phyloP scores from a whole-genome alignment of 2,329 filamentous ascomycete genomes.

The Atkinsonella hypoxylon region DNA sequence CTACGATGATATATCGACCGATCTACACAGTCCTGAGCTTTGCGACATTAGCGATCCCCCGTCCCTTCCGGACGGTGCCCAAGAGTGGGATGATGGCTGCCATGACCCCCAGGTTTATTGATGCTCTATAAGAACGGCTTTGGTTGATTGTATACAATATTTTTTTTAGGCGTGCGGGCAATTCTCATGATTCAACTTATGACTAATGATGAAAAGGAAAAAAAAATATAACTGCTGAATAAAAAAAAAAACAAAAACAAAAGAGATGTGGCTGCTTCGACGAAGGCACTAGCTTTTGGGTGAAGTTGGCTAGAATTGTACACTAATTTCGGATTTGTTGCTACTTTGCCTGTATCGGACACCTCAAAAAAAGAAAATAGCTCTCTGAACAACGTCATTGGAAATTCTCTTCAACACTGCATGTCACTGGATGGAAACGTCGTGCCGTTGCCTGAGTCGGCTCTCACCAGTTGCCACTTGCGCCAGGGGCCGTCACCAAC shows the following conservation, averaged over 20 bases:
- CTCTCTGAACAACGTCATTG: no score
- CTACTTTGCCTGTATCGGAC: background rate
- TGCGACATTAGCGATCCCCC: conserved; percentile 14
- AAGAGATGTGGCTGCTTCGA: background rate
- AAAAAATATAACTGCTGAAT: background rate
- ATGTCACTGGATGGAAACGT: background rate
- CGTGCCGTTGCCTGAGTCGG: background rate
- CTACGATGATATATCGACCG: conserved; percentile 21
- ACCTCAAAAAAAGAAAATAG: background rate
- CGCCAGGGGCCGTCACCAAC: background rate
- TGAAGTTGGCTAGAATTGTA: conserved; percentile 1
- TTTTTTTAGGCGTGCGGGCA: conserved; percentile 3
- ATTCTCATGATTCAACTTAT: conserved; percentile 10
- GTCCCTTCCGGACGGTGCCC: conserved; percentile 15
- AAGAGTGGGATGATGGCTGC: conserved; percentile 21
- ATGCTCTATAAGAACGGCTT: conserved; percentile 13
- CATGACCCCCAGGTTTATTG: conserved; percentile 19
- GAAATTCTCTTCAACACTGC: background rate
- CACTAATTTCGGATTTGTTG: background rate
- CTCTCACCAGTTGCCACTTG: background rate
- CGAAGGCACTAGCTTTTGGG: background rate
- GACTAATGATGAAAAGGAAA: conserved; percentile 18
- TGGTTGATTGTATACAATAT: conserved; percentile 4
- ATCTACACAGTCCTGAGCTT: conserved; percentile 15
- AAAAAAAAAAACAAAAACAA: conserved; percentile 3